Base-by-base conservation (phyloP, 129 eudicot genomes). In the Artemisia argyi region DNA sequence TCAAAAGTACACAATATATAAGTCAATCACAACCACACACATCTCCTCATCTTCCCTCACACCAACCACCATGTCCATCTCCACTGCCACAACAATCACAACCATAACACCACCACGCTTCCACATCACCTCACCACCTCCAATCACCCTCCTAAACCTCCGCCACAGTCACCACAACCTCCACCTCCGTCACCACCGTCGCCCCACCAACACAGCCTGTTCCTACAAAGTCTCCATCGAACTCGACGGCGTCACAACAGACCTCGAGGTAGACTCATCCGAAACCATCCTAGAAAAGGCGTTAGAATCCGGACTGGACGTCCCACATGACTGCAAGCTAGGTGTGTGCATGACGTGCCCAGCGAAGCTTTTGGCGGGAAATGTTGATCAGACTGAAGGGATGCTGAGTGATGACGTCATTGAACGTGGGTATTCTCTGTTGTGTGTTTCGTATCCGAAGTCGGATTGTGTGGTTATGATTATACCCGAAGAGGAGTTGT, bases 341-440 rank as follows among this genome's bases (percentile, higher is more conserved):
- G 98, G 98, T 4, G 98, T 92, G 22, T 92, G 98, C 76, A 89
- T 92, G 98, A 92, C 98, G 11, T 92, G 98, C 58, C 98, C 98
- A 30, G 96, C 98, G 1, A 69, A 42, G 61, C 80, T 89, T n/a
- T 54, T 92, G 12, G 57, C 76, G 65, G 98, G 98, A 22, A 48
- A 58, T 11, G 98, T 89, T 2, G 96, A 92, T 75, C 98, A 89
- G 73, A 92, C 84, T 72, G 98, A 89, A 7, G 98, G 98, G 3
- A 92, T 92, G 98, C 83, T 92, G 5, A 92, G 98, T 74, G 98
- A 92, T 42, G 98, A 92, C 69, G 98, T 92, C 66, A 67, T 92
- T 2, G 95, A 92, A 58, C 52, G 85, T 1, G 98, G 98, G 1
- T 92, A 85, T 48, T 88, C 98, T 12, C 74, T 92, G 77, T 73